phyloP scores from a whole-genome alignment of 257 asterid species.

The Salvia hispanica region DNA sequence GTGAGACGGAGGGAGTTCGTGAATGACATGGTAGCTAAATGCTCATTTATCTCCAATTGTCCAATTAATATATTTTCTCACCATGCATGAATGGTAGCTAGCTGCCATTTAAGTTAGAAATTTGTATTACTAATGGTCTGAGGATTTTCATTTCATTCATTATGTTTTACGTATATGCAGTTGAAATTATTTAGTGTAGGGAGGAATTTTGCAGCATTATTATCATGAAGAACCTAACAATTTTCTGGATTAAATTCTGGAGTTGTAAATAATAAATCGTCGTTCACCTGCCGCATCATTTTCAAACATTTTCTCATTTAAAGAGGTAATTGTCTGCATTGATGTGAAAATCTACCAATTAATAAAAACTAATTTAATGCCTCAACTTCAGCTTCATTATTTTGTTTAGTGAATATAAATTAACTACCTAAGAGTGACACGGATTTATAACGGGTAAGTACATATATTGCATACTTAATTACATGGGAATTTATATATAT shows the following conservation, averaged over 20 bases:
- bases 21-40: no score
- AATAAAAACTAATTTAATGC: conserved; percentile 17
- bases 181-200: no score
- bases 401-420: neutral
- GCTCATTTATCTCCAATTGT: no score
- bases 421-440: neutral
- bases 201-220: neutral
- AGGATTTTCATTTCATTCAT: no score
- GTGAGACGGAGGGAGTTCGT: no score
- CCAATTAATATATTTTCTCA: no score
- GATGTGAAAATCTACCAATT: conserved; percentile 27
- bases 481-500: neutral
- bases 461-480: neutral
- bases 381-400: neutral
- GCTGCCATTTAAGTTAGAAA: no score
- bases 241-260: neutral
- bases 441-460: neutral
- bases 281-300: conserved; percentile 10
- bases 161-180: no score
- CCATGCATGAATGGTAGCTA: no score
- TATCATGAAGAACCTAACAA: conserved; percentile 14
- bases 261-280: neutral
- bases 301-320: conserved; percentile 6
- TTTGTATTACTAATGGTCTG: no score
- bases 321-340: neutral